These are phyloP conservation scores for Hygrocybe coccinea DNA, from an alignment of 768 basidiomycete genomes.

Conservation along the genomic window DNA sequence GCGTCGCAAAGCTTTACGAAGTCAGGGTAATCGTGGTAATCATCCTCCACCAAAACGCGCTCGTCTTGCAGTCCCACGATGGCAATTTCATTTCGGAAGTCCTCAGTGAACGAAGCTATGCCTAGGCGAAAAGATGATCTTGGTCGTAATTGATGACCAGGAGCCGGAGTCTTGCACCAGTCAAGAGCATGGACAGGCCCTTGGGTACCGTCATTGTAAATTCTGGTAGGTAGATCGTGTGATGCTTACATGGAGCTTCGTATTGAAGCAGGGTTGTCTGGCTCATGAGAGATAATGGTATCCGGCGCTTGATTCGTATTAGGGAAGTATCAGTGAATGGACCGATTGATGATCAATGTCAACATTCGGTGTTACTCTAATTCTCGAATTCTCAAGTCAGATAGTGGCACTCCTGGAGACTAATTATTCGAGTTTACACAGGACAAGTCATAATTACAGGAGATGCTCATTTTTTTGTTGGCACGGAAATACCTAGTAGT, in stretches of 20 bases:
- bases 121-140: conserved; percentile 80
- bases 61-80: conserved; percentile 79
- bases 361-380: no score
- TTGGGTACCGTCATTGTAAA: conserved; percentile 25
- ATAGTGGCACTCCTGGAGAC: no score
- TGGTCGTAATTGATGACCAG: conserved; percentile 66
- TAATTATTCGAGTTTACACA: no score
- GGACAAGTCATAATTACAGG: no score
- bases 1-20: conserved; percentile 83
- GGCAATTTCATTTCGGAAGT: conserved; percentile 77
- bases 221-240: background rate
- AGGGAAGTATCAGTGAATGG: no score
- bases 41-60: conserved; percentile 80
- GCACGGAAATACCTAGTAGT: no score
- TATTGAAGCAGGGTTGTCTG: conserved; percentile 74
- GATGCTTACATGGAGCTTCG: conserved; percentile 74
- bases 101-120: conserved; percentile 80
- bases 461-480: no score
- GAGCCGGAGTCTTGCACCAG: conserved; percentile 80
- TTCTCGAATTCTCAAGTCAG: no score
- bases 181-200: conserved; percentile 85
- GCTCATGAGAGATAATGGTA: conserved; percentile 42
- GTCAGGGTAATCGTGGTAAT: conserved; percentile 77
- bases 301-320: no score
- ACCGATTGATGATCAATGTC: no score